Percentiles rank a stretch among this genome's conserved stretches.
These are phyloP conservation scores for Balamuthia mandrillaris DNA, from an alignment of 208 protist genomes.

Conservation along the genomic window DNA sequence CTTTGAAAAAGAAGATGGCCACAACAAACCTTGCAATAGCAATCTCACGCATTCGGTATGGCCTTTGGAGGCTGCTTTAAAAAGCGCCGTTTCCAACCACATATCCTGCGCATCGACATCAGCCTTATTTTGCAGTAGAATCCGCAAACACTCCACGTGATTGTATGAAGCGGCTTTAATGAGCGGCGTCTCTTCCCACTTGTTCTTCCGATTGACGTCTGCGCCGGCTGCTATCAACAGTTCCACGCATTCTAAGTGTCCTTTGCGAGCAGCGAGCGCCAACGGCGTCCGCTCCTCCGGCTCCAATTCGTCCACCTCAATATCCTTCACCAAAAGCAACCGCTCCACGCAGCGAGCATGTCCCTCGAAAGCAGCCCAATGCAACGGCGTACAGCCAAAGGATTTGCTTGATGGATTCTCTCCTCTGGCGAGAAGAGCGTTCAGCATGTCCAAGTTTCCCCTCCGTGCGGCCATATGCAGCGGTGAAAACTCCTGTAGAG, in stretches of 20 bases:
- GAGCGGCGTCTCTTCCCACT: conserved; percentile 6
- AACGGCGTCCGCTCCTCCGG: neutral
- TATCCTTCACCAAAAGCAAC: neutral
- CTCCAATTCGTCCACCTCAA: neutral
- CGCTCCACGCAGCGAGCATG: neutral
- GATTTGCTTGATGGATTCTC: neutral
- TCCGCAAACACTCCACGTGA: neutral
- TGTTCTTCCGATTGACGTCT: conserved; percentile 11
- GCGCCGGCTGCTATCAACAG: neutral
- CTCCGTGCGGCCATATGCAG: neutral
- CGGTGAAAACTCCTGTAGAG: neutral
- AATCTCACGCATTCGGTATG: neutral
- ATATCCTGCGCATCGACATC: neutral
- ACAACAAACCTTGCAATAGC: neutral
- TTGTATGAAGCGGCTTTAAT: neutral
- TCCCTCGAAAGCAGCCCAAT: neutral
- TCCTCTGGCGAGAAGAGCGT: neutral
- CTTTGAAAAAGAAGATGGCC: neutral
- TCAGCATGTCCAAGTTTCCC: neutral
- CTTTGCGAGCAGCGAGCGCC: conserved; percentile 9
- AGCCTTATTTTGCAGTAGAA: neutral
- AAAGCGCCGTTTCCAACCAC: neutral
- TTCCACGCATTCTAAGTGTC: neutral
- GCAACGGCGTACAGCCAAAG: neutral
- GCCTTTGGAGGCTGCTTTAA: neutral